Conservation (phyloP, 2,329 filamentous ascomycete genomes). For the Cercospora zeina region DNA sequence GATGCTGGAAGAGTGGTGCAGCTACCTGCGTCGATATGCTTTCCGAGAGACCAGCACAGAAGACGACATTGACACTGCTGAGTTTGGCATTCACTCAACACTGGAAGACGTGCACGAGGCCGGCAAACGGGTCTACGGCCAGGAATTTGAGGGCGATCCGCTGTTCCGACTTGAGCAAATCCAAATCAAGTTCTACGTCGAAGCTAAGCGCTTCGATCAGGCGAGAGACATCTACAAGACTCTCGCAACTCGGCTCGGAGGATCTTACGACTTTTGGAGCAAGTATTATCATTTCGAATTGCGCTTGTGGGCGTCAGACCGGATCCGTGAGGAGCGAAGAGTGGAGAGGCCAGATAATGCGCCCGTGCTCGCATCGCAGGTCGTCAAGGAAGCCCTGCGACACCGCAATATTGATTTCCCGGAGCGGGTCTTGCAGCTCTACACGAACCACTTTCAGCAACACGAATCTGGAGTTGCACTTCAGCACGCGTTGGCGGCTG, state of each 20-base stretch:
- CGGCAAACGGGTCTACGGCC: conserved; percentile 73
- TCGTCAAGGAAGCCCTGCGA: conserved; percentile 70
- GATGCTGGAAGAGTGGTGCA: conserved; percentile 92
- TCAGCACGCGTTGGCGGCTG: conserved; percentile 70
- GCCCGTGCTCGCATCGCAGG: conserved; percentile 72
- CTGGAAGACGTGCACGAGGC: conserved; percentile 79
- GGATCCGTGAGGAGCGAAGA: conserved; percentile 53
- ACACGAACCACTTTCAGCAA: conserved; percentile 79
- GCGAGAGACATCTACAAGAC: conserved; percentile 74
- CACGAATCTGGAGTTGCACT: conserved; percentile 79
- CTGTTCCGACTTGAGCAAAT: conserved; percentile 87
- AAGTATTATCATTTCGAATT: conserved; percentile 93
- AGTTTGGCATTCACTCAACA: conserved; percentile 82
- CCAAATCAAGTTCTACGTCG: conserved; percentile 85
- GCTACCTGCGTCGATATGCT: conserved; percentile 82
- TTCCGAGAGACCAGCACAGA: conserved; percentile 75
- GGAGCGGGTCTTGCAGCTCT: conserved; percentile 72
- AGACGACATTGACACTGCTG: conserved; percentile 77
- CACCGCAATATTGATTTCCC: conserved; percentile 70
- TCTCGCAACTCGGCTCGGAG: conserved; percentile 66
- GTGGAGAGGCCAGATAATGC: conserved; percentile 57
- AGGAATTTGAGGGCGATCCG: conserved; percentile 81
- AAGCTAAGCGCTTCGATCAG: conserved; percentile 73
- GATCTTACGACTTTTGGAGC: conserved; percentile 91
- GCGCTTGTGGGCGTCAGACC: conserved; percentile 63